Evolutionary conservation across 2,329 filamentous ascomycete genomes (phyloP), one percentile per base, ranked within the genome.

Genomic region (Colletotrichum sp.): DNA sequence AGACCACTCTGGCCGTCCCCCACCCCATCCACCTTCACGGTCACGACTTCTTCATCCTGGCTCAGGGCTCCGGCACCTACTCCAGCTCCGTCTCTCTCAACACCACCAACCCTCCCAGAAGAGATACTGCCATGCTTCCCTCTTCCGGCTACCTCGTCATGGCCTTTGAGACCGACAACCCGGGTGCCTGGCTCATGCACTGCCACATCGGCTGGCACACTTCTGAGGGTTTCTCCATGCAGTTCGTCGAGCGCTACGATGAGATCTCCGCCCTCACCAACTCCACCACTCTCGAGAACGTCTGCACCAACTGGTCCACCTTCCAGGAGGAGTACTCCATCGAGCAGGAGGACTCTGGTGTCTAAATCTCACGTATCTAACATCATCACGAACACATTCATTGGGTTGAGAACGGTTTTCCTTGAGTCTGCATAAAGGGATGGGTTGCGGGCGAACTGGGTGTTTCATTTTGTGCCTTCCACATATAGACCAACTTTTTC

Each of bases 21-120:
- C 87, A 89, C 77, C 87, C 87, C 1, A 87, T 89, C 79, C 88
- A 90, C 80, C 82, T 90, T 26, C 88, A 90, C 81, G 88, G 88
- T 26, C 83, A 85, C 75, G 83, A 85, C 78, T 83, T 83, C 77
- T 77, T 80, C 16, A 70, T 85, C 34, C 80, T 84, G 6, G 83
- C 80, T 13, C 64, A 77, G 21, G 67, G 69, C 43, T 66, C 75
- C 15, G 79, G 78, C 30, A 56, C 36, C 12, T 82, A 81, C 71
- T 70, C 77, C 65, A 84, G 65, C 13, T 73, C 74, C 30, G 21
- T 76, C 66, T 26, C 65, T 12, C 74, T 76, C 28, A 43, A 76
- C 71, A 76, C 60, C 21, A 65, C 77, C 66, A 91, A 91, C 79
- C 88, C 90, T 2, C 85, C 88, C 30, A 87, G 90, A 12, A 85